Conservation (phyloP, 1,139 yeast genomes). For the Candida sp. region DNA sequence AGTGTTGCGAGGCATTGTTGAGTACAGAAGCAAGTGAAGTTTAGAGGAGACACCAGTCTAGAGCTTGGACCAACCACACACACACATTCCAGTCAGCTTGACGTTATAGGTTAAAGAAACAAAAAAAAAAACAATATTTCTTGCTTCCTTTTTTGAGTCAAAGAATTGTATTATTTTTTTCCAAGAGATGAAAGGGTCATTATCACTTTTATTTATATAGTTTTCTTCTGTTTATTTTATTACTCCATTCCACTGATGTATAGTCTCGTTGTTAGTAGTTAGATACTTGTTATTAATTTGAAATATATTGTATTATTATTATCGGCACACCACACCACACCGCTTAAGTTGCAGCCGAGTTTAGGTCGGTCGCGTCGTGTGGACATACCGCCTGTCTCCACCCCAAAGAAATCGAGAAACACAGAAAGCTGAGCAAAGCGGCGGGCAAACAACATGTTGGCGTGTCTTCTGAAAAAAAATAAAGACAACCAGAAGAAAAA, state of each 20-base stretch:
- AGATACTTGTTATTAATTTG: neutral
- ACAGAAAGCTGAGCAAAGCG: neutral
- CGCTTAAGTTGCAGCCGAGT: neutral
- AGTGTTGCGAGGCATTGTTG: constrained; percentile 65
- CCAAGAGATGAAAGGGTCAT: neutral
- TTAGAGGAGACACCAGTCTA: neutral
- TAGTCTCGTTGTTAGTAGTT: neutral
- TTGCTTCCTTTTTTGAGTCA: neutral
- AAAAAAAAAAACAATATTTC: neutral
- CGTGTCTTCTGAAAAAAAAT: neutral
- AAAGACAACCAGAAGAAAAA: neutral
- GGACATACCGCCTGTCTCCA: neutral
- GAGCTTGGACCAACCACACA: no score
- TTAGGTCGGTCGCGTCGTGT: neutral
- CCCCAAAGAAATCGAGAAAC: neutral
- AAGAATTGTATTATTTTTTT: neutral
- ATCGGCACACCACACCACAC: neutral
- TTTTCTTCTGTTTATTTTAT: neutral
- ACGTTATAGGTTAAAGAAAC: neutral
- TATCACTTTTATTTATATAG: neutral
- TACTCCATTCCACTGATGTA: neutral
- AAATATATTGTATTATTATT: constrained; percentile 2
- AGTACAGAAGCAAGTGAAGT: constrained; percentile 30
- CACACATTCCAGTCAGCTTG: neutral
- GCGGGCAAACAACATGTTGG: neutral